Conservation (phyloP, 2,329 filamentous ascomycete species). For the Penicillium fuscoglaucum region DNA sequence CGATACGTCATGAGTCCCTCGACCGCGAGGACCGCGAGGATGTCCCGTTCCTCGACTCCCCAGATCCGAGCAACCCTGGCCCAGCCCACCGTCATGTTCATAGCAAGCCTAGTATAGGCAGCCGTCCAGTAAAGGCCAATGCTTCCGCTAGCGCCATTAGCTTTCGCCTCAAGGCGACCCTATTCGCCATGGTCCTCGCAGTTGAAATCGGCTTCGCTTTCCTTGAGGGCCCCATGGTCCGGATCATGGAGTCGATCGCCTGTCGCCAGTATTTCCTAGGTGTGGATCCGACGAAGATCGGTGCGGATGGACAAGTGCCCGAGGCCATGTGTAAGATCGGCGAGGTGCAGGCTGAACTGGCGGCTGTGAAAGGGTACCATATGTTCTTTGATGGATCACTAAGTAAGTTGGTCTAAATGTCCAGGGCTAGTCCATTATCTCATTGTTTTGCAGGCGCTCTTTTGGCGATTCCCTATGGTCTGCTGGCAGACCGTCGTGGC, state of each 20-base stretch:
- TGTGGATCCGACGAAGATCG: conserved; percentile 47
- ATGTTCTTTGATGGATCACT: conserved; percentile 50
- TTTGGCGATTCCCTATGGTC: conserved; percentile 52
- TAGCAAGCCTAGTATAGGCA: conserved; percentile 1
- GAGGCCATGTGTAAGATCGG: conserved; percentile 54
- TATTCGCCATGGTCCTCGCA: conserved; percentile 46
- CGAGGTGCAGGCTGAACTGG: conserved; percentile 50
- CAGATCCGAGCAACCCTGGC: conserved; percentile 11
- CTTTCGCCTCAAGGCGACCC: conserved; percentile 41
- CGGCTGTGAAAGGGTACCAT: conserved; percentile 52
- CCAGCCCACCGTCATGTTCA: neutral
- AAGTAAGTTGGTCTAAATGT: conserved; percentile 29
- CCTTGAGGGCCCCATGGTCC: conserved; percentile 47
- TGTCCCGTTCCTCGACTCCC: conserved; percentile 33
- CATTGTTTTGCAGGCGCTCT: conserved; percentile 41
- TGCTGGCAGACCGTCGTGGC: conserved; percentile 50
- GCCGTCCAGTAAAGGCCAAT: conserved; percentile 5
- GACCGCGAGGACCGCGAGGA: conserved; percentile 27
- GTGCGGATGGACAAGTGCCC: conserved; percentile 42
- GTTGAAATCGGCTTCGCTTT: conserved; percentile 50
- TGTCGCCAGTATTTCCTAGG: conserved; percentile 48
- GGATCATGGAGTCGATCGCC: conserved; percentile 52
- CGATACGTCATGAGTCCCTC: conserved; percentile 26
- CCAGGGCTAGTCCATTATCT: neutral
- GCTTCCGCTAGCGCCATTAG: conserved; percentile 30